A percentile compares a stretch with the other conserved stretches of the same genome.
phyloP scores from a whole-genome alignment of 352 stramenopile genomes.

The Aphanomyces cochlioides region DNA sequence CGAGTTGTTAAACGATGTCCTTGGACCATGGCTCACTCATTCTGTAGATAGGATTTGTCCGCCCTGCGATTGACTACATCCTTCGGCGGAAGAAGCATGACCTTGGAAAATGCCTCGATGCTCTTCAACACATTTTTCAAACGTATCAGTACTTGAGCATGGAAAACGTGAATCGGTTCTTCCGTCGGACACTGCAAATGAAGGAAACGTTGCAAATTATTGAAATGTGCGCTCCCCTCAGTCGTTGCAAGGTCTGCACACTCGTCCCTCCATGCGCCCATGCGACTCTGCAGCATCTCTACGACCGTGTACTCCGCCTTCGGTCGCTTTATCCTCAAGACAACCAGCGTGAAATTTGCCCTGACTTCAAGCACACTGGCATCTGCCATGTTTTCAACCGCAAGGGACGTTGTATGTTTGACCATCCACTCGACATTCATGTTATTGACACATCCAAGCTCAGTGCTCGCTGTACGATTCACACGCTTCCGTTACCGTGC shows the following conservation, averaged over 20 bases:
- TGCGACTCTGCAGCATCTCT: constrained; percentile 45
- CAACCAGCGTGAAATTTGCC: constrained; percentile 38
- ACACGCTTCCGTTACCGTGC: constrained; percentile 60
- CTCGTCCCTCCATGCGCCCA: constrained; percentile 60
- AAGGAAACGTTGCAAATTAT: constrained; percentile 46
- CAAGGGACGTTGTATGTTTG: constrained; percentile 58
- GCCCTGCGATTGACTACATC: constrained; percentile 53
- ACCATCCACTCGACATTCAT: constrained; percentile 50
- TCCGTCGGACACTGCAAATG: neutral
- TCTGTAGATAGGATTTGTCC: constrained; percentile 57
- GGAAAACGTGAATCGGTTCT: constrained; percentile 53
- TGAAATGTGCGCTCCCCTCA: constrained; percentile 52
- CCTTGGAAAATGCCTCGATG: constrained; percentile 42
- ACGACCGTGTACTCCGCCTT: constrained; percentile 42
- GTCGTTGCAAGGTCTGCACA: constrained; percentile 61
- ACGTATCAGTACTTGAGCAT: constrained; percentile 50
- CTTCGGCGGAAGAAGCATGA: constrained; percentile 37
- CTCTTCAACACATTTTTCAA: constrained; percentile 49
- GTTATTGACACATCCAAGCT: constrained; percentile 49
- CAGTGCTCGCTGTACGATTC: constrained; percentile 40
- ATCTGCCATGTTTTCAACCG: constrained; percentile 60
- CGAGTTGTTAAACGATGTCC: constrained; percentile 33
- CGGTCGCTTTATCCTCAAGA: constrained; percentile 47
- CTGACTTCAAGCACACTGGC: constrained; percentile 46
- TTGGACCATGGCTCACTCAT: neutral